A percentile compares a stretch with the other conserved stretches of the same genome.
These are phyloP conservation scores for Dujonia santamariae DNA, from an alignment of 1,139 yeast species.

Conservation along the genomic window DNA sequence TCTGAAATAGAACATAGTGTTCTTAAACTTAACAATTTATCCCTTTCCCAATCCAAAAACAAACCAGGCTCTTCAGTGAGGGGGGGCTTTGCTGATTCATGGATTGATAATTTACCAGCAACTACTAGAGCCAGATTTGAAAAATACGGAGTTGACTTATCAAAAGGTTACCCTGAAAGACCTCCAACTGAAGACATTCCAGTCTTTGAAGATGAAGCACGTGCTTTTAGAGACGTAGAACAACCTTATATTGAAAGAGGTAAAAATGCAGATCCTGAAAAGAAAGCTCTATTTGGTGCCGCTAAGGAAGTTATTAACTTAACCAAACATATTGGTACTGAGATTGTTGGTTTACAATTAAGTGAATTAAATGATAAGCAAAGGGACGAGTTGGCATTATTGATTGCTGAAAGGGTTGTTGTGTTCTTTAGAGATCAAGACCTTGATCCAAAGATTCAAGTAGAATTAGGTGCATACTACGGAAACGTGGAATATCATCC, in stretches of 20 bases:
- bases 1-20: slow-evolving; percentile 8
- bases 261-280: slow-evolving; percentile 18
- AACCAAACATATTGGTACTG: slow-evolving; percentile 21
- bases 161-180: slow-evolving; percentile 42
- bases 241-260: slow-evolving; percentile 17
- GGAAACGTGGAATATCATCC: slow-evolving; percentile 50
- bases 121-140: slow-evolving; percentile 29
- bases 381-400: slow-evolving; percentile 37
- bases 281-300: slow-evolving; percentile 19
- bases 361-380: slow-evolving; percentile 21
- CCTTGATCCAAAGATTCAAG: slow-evolving; percentile 41
- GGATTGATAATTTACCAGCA: slow-evolving; percentile 30
- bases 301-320: slow-evolving; percentile 17
- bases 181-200: slow-evolving; percentile 22
- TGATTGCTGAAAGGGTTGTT: slow-evolving; percentile 51
- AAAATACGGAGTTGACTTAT: slow-evolving; percentile 37
- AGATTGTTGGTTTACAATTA: slow-evolving; percentile 19
- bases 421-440: slow-evolving; percentile 49
- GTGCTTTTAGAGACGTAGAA: slow-evolving; percentile 14
- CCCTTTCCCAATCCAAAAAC: background rate
- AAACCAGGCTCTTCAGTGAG: slow-evolving; percentile 7
- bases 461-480: slow-evolving; percentile 41
- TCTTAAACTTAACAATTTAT: slow-evolving; percentile 4
- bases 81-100: slow-evolving; percentile 15
- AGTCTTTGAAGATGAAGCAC: slow-evolving; percentile 15